Percentiles rank a stretch among this genome's conserved stretches.
Conservation (phyloP, 441 rosid genomes). For the Brassica balearica region DNA sequence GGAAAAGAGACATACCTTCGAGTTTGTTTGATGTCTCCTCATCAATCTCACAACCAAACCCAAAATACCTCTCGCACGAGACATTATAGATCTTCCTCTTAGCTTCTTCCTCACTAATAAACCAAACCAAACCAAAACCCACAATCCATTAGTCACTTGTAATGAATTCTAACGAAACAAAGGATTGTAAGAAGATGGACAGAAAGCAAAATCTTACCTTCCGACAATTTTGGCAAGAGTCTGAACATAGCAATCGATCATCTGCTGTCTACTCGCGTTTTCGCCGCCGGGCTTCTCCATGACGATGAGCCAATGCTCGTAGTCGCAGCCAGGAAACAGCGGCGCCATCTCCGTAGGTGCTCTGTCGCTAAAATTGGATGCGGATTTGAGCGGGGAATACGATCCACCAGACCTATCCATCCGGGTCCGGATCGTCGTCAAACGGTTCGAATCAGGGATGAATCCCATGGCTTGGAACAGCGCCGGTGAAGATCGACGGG, state of each 20-base stretch:
- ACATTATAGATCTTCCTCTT: conserved; percentile 90
- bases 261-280: conserved; percentile 79
- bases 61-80: conserved; percentile 91
- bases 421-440: conserved; percentile 67
- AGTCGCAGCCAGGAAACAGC: conserved; percentile 91
- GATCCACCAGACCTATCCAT: conserved; percentile 75
- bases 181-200: neutral
- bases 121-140: conserved; percentile 16
- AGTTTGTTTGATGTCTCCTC: conserved; percentile 96
- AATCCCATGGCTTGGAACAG: conserved; percentile 48
- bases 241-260: conserved; percentile 89
- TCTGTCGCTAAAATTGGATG: conserved; percentile 84
- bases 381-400: conserved; percentile 81
- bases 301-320: conserved; percentile 93
- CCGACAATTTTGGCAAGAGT: conserved; percentile 71
- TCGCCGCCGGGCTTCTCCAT: conserved; percentile 97
- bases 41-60: conserved; percentile 92
- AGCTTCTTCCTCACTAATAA: conserved; percentile 78
- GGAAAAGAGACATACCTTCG: conserved; percentile 55
- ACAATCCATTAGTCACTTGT: neutral
- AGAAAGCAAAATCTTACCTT: conserved; percentile 35
- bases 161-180: neutral
- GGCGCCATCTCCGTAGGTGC: conserved; percentile 97
- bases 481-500: neutral
- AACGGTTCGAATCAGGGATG: conserved; percentile 42